phyloP scores from a whole-genome alignment of 1,139 yeast species.

The Yamadazyma diddensiae region DNA sequence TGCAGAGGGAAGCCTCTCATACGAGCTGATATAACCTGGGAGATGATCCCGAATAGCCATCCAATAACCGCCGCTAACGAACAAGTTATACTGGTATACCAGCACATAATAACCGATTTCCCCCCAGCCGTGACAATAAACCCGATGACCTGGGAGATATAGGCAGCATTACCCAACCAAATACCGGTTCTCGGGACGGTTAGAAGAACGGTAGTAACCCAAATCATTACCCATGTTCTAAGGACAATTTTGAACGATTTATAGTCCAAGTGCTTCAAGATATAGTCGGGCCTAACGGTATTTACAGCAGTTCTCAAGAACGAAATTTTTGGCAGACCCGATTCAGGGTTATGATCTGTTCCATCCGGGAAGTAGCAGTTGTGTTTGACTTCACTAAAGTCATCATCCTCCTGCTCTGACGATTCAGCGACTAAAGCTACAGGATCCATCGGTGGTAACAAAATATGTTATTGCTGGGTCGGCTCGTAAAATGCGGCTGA shows the following conservation, averaged over 20 bases:
- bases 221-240: constrained; percentile 29
- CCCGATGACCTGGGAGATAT: constrained; percentile 26
- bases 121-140: constrained; percentile 32
- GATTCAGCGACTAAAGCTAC: constrained; percentile 3
- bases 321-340: not conserved
- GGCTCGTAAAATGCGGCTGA: too few relatives aligned
- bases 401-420: not conserved
- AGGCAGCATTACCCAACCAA: constrained; percentile 33
- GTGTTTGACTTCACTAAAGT: not conserved
- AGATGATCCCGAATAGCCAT: constrained; percentile 26
- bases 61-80: constrained; percentile 19
- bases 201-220: constrained; percentile 25
- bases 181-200: constrained; percentile 23
- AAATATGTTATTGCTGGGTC: too few relatives aligned
- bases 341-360: not conserved
- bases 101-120: constrained; percentile 19
- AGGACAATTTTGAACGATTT: constrained; percentile 24
- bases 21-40: constrained; percentile 23
- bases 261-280: constrained; percentile 26
- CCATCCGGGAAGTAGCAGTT: constrained; percentile 1
- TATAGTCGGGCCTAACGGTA: constrained; percentile 21
- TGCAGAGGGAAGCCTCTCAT: constrained; percentile 26
- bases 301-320: constrained; percentile 1
- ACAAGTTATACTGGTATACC: constrained; percentile 17
- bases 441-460: too few relatives aligned